A percentile compares a stretch with the other conserved stretches of the same genome.
These are phyloP conservation scores for Skeletonema tropicum DNA, from an alignment of 108 stramenopile species.

Conservation along the genomic window DNA sequence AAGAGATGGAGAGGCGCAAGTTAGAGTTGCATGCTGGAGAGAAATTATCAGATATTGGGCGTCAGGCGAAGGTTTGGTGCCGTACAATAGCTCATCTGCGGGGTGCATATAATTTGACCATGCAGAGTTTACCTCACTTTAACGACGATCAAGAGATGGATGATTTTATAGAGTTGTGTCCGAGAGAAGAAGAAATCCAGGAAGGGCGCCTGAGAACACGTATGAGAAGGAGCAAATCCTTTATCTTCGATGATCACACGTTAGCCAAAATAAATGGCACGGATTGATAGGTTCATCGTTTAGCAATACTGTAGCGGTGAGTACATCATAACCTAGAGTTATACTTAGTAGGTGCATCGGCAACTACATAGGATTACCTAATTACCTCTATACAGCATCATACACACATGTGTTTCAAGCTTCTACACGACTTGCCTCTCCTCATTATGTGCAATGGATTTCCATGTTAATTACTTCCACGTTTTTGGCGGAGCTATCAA, in stretches of 20 bases:
- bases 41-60: slow-evolving; percentile 60
- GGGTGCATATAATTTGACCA: slow-evolving; percentile 51
- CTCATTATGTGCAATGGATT: neutral
- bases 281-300: neutral
- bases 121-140: slow-evolving; percentile 63
- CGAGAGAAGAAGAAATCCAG: neutral
- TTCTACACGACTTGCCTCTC: neutral
- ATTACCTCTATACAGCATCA: neutral
- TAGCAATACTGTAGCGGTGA: too few relatives aligned
- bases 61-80: slow-evolving; percentile 64
- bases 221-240: neutral
- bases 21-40: slow-evolving; percentile 10
- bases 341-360: too few relatives aligned
- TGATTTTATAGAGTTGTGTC: slow-evolving; percentile 13
- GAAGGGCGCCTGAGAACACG: neutral
- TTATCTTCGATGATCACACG: neutral
- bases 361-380: too few relatives aligned
- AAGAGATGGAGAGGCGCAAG: slow-evolving; percentile 49
- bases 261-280: neutral
- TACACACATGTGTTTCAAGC: neutral
- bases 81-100: slow-evolving; percentile 70
- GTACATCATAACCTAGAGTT: too few relatives aligned
- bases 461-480: neutral
- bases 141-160: slow-evolving; percentile 56
- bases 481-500: neutral